A percentile compares a stretch with the other conserved stretches of the same genome.
Evolutionary conservation across 441 rosid species (phyloP).

Genomic region (Euphorbia schlechtendalii): DNA sequence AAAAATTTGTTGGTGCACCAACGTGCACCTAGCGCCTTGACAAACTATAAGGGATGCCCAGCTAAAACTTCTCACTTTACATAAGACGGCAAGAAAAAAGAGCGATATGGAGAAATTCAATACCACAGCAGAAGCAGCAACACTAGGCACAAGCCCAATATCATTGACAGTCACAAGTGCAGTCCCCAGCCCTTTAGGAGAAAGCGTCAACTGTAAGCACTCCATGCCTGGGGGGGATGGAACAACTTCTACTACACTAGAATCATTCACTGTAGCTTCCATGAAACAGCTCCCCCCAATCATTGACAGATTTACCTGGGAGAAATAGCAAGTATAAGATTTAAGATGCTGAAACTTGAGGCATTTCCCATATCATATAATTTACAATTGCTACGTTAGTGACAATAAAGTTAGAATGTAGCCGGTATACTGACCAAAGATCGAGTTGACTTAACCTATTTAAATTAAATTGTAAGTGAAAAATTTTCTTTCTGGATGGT

Average conservation of each 20-base stretch:
- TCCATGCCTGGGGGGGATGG: conserved; percentile 64
- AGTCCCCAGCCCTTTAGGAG: conserved; percentile 83
- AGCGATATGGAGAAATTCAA: conserved; percentile 12
- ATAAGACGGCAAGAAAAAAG: not conserved
- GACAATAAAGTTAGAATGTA: not conserved
- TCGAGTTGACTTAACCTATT: not conserved
- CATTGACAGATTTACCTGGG: conserved; percentile 76
- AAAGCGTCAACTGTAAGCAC: conserved; percentile 65
- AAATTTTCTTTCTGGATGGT: not conserved
- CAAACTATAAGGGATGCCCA: not conserved
- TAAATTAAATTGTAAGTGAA: conserved; percentile 2
- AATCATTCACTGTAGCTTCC: conserved; percentile 77
- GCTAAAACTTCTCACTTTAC: conserved; percentile 1
- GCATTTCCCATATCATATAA: not conserved
- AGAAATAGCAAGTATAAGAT: conserved; percentile 12
- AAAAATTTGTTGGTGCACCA: too few relatives aligned
- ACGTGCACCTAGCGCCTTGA: too few relatives aligned
- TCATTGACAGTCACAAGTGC: conserved; percentile 71
- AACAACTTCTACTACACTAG: conserved; percentile 73
- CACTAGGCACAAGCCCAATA: conserved; percentile 75
- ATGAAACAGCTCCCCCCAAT: conserved; percentile 91
- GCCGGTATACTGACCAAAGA: not conserved
- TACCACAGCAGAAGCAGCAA: conserved; percentile 80
- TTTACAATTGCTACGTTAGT: not conserved
- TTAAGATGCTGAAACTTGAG: not conserved